Evolutionary conservation across 1,284 basidiomycete species (phyloP).

Genomic region (Cutaneotrichosporon cyanovorans): DNA sequence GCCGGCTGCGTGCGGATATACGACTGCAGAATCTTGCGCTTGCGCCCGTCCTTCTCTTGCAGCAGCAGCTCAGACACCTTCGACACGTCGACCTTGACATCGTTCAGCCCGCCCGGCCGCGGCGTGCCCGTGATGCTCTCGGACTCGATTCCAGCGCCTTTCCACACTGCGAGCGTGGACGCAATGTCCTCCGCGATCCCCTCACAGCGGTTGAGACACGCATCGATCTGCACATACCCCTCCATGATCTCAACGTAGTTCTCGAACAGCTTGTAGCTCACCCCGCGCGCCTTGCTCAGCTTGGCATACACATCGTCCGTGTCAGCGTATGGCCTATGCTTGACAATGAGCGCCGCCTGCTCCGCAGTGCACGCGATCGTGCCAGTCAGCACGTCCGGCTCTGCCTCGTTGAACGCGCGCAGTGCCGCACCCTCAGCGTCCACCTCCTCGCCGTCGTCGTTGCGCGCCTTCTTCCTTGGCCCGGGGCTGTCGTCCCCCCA

Average conservation of each 20-base stretch:
- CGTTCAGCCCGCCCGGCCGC: conserved; percentile 38
- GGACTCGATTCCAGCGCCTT: conserved; percentile 43
- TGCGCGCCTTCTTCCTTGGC: conserved; percentile 16
- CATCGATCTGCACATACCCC: conserved; percentile 85
- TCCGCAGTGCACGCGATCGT: conserved; percentile 77
- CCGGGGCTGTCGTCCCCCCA: conserved; percentile 36
- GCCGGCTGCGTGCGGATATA: conserved; percentile 68
- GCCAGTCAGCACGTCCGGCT: conserved; percentile 69
- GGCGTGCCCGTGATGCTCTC: conserved; percentile 40
- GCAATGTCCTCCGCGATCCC: conserved; percentile 58
- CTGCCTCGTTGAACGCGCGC: conserved; percentile 77
- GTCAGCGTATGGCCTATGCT: conserved; percentile 69
- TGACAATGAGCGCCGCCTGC: conserved; percentile 74
- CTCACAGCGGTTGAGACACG: conserved; percentile 81
- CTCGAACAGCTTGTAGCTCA: conserved; percentile 83
- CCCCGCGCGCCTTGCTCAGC: conserved; percentile 81
- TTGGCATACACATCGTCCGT: conserved; percentile 69
- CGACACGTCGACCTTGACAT: conserved; percentile 41
- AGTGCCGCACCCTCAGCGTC: conserved; percentile 54
- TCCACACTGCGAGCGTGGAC: conserved; percentile 72
- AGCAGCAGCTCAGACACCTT: conserved; percentile 40
- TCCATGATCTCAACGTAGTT: conserved; percentile 81
- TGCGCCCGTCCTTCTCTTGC: conserved; percentile 32
- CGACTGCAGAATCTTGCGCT: conserved; percentile 41
- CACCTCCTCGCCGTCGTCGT: conserved; percentile 26